Conservation (phyloP, 78 protist species). For the Bigelowiella natans region DNA sequence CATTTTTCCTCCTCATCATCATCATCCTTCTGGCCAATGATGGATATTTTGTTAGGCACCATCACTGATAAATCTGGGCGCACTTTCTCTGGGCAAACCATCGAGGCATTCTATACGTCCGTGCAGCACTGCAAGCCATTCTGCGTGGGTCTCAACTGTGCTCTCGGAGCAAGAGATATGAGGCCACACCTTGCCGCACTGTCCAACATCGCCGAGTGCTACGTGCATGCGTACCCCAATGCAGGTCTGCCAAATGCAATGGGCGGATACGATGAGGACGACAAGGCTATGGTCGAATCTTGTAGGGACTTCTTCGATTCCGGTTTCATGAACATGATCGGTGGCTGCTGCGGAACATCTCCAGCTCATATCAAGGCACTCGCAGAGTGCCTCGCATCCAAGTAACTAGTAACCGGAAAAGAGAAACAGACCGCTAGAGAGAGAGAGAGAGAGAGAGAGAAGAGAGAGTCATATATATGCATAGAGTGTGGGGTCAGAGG, state of each 20-base stretch:
- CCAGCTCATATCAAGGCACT: constrained; percentile 86
- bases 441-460: not conserved
- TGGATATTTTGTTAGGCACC: constrained; percentile 73
- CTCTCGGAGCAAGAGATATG: constrained; percentile 88
- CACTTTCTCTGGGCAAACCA: constrained; percentile 88
- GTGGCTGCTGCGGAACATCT: constrained; percentile 90
- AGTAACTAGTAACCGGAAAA: not conserved
- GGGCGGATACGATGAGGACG: constrained; percentile 87
- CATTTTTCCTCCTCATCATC: no score
- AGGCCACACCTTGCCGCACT: constrained; percentile 48
- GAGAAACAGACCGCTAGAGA: not conserved
- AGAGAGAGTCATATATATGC: not conserved
- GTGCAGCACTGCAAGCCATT: constrained; percentile 45
- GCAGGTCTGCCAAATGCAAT: constrained; percentile 88
- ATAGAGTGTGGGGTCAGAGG: no score
- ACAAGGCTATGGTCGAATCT: constrained; percentile 58
- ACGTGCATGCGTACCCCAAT: constrained; percentile 76
- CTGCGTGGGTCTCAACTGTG: constrained; percentile 90
- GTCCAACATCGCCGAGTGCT: not conserved
- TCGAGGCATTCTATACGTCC: constrained; percentile 80
- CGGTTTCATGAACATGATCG: constrained; percentile 80
- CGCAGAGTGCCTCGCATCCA: not conserved
- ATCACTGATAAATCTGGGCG: constrained; percentile 73
- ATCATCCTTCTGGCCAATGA: not conserved
- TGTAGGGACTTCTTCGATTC: constrained; percentile 51